phyloP scores from a whole-genome alignment of 2,329 filamentous ascomycete genomes.

The Ilyonectria sp. region DNA sequence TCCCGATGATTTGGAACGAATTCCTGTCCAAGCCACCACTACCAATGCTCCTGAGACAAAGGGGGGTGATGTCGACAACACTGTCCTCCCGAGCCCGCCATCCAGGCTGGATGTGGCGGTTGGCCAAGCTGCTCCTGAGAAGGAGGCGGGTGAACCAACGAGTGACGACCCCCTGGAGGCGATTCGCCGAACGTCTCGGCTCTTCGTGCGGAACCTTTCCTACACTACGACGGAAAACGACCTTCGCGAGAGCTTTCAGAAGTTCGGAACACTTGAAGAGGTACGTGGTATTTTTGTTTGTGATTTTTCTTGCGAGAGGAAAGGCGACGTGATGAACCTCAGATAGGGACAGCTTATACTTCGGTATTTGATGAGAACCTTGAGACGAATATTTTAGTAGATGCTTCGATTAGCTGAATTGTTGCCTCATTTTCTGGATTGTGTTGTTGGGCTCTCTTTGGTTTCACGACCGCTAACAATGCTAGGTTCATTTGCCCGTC shows the following conservation, averaged over 20 bases:
- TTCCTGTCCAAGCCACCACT: conserved; percentile 35
- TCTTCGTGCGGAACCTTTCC: conserved; percentile 92
- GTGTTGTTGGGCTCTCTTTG: conserved; percentile 37
- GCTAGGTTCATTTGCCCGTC: conserved; percentile 87
- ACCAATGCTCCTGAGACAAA: conserved; percentile 35
- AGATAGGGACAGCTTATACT: conserved; percentile 99
- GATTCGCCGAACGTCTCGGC: conserved; percentile 80
- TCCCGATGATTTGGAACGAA: conserved; percentile 70
- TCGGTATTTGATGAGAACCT: conserved; percentile 89
- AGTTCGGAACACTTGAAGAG: conserved; percentile 86
- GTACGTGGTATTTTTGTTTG: conserved; percentile 73
- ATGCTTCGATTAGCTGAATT: conserved; percentile 92
- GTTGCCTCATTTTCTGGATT: conserved; percentile 48
- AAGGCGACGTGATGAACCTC: conserved; percentile 88
- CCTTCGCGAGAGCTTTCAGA: conserved; percentile 78
- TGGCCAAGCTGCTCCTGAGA: conserved; percentile 46
- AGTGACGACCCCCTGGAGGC: conserved; percentile 49
- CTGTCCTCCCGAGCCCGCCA: conserved; percentile 33
- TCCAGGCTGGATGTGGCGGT: conserved; percentile 39
- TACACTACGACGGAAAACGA: conserved; percentile 86
- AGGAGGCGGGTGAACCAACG: conserved; percentile 47
- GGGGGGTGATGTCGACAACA: conserved; percentile 35
- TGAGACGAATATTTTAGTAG: conserved; percentile 99
- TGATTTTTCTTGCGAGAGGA: conserved; percentile 31
- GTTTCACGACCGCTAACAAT: conserved; percentile 48